These are phyloP conservation scores for Moesziomyces sp. DNA, from an alignment of 1,284 basidiomycete species.

Conservation along the genomic window DNA sequence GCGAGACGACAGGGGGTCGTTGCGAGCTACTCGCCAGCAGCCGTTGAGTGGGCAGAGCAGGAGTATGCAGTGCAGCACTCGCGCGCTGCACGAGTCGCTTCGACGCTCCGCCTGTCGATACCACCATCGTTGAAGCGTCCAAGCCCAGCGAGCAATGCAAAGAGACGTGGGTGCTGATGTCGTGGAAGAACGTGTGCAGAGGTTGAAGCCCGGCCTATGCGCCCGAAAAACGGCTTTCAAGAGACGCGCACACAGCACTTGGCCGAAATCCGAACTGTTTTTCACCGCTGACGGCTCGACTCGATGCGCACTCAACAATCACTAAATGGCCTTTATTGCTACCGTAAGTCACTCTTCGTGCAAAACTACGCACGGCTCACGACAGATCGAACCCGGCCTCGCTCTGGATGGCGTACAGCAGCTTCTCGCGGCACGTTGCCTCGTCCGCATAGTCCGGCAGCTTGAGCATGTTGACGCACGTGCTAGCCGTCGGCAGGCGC, in stretches of 20 bases:
- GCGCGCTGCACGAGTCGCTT: neutral
- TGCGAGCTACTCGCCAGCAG: neutral
- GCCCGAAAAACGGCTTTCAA: neutral
- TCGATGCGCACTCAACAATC: too few species aligned
- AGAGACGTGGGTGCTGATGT: too few species aligned
- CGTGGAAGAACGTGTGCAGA: neutral
- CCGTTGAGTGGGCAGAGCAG: neutral
- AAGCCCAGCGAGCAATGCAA: too few species aligned
- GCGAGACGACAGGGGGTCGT: too few species aligned
- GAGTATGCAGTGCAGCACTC: neutral
- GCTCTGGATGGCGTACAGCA: conserved; percentile 62
- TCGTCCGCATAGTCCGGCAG: conserved; percentile 58
- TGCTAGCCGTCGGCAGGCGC: conserved; percentile 64
- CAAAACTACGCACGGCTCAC: conserved; percentile 4
- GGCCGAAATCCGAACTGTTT: conserved; percentile 26
- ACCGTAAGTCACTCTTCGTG: too few species aligned
- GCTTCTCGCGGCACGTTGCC: conserved; percentile 57
- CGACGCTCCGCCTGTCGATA: neutral
- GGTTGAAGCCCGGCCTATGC: neutral
- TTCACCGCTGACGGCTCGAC: neutral
- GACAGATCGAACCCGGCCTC: conserved; percentile 66
- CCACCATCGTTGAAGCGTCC: neutral
- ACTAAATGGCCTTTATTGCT: too few species aligned
- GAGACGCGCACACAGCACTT: neutral
- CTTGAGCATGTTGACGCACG: conserved; percentile 67